Conservation (phyloP, 2,329 filamentous ascomycete species). For the Hymenoscyphus fraxineus region DNA sequence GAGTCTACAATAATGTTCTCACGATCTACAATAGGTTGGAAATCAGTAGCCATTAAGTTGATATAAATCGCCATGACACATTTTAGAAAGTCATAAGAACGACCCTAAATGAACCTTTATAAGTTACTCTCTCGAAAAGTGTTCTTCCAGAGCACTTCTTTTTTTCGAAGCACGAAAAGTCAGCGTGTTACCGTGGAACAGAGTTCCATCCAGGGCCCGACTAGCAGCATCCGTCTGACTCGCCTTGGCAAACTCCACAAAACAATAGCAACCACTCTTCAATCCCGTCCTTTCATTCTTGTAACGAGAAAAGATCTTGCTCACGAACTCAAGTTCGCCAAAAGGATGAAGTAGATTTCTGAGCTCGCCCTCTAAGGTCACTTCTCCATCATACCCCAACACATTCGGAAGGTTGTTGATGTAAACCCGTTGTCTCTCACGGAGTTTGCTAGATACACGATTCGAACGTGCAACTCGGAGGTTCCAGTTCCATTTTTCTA, state of each 20-base stretch:
- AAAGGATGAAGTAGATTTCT: constrained; percentile 42
- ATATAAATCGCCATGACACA: too few species aligned
- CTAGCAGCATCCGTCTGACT: constrained; percentile 54
- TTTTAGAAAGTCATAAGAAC: background rate
- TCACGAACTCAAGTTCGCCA: constrained; percentile 42
- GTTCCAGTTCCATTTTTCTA: constrained; percentile 22
- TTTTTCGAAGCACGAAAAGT: background rate
- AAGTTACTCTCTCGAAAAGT: background rate
- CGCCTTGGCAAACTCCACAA: constrained; percentile 55
- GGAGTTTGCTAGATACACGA: constrained; percentile 22
- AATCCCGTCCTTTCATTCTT: constrained; percentile 46
- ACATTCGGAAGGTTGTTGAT: constrained; percentile 49
- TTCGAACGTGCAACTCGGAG: constrained; percentile 21
- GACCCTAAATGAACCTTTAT: background rate
- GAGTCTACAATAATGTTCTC: too few species aligned
- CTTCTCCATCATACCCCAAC: constrained; percentile 46
- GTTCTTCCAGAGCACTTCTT: constrained; percentile 6
- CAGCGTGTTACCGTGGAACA: constrained; percentile 24
- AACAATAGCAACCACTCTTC: constrained; percentile 59
- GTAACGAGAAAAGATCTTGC: constrained; percentile 49
- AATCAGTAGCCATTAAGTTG: too few species aligned
- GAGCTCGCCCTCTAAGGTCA: constrained; percentile 37
- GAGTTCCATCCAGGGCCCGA: constrained; percentile 36
- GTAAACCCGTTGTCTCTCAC: constrained; percentile 43
- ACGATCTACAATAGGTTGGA: too few species aligned